Evolutionary conservation across 441 rosid species (phyloP).

Genomic region (Isatis lusitanica): DNA sequence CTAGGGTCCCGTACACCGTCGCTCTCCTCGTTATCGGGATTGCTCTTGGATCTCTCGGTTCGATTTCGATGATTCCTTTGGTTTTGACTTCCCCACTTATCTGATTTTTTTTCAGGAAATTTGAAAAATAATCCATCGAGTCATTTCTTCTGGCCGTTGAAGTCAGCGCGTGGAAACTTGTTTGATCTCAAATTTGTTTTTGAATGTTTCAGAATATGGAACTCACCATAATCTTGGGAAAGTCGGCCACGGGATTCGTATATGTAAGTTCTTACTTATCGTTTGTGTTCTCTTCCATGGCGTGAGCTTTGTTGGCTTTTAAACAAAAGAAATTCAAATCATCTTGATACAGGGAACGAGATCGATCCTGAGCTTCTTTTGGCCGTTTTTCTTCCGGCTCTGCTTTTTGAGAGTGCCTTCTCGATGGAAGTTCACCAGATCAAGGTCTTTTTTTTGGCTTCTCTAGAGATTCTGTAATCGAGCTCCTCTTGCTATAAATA

Average conservation of each 20-base stretch:
- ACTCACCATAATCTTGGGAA: constrained; percentile 74
- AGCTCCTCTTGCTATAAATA: constrained; percentile 42
- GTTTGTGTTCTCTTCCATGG: constrained; percentile 35
- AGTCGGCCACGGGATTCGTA: constrained; percentile 82
- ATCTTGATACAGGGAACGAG: constrained; percentile 57
- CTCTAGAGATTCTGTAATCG: neutral
- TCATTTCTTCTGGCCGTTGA: neutral
- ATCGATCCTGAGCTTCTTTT: constrained; percentile 84
- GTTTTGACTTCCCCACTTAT: neutral
- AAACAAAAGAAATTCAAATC: neutral
- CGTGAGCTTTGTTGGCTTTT: constrained; percentile 23
- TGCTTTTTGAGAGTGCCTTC: constrained; percentile 94
- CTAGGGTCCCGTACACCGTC: constrained; percentile 89
- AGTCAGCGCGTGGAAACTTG: neutral
- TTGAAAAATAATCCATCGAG: neutral
- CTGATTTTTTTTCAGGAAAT: neutral
- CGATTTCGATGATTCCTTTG: neutral
- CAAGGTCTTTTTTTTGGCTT: constrained; percentile 52
- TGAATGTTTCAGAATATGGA: constrained; percentile 62
- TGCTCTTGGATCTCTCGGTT: constrained; percentile 83
- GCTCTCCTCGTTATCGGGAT: constrained; percentile 85
- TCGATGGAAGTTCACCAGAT: constrained; percentile 95
- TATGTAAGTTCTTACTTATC: constrained; percentile 66
- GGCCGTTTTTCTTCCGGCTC: constrained; percentile 96
- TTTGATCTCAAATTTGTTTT: neutral